These are phyloP conservation scores for Magnolia changhungtana DNA, from an alignment of 164 flowering plant genomes.

Conservation along the genomic window DNA sequence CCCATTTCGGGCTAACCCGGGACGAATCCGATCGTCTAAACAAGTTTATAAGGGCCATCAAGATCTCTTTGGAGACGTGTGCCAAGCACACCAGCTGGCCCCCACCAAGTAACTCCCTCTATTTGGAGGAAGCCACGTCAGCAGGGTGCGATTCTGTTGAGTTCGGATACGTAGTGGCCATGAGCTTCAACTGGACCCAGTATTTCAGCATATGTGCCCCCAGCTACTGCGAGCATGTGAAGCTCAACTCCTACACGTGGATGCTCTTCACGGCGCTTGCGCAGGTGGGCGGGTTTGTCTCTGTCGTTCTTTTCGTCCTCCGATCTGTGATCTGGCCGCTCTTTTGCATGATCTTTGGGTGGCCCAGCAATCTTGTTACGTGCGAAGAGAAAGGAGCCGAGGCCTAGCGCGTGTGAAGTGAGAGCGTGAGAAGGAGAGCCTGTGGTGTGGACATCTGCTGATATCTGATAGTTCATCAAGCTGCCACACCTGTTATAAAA, in stretches of 20 bases:
- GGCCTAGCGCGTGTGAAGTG: not conserved
- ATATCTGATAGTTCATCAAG: not conserved
- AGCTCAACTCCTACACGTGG: slow-evolving; percentile 3
- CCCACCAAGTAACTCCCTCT: not conserved
- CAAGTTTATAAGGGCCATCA: slow-evolving; percentile 1
- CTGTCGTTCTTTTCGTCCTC: slow-evolving; percentile 1
- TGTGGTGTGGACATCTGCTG: not conserved
- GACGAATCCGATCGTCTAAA: not conserved
- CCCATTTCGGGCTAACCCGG: not conserved
- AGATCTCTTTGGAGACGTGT: slow-evolving; percentile 8
- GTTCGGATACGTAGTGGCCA: slow-evolving; percentile 3
- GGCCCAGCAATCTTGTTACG: not conserved
- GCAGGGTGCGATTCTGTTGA: not conserved
- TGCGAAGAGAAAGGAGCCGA: not conserved
- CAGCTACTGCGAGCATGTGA: slow-evolving; percentile 8
- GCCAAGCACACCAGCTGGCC: slow-evolving; percentile 10
- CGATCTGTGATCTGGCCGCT: slow-evolving; percentile 3
- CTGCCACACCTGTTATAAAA: too few relatives aligned
- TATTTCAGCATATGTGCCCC: slow-evolving; percentile 10
- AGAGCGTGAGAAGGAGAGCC: not conserved
- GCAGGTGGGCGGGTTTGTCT: slow-evolving; percentile 14
- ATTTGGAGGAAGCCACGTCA: slow-evolving; percentile 4
- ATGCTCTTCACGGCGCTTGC: slow-evolving; percentile 7
- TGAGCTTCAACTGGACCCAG: slow-evolving; percentile 9
- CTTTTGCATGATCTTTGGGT: slow-evolving; percentile 2